phyloP scores from a whole-genome alignment of 306 rosid genomes.

The Abrus pulchellus region DNA sequence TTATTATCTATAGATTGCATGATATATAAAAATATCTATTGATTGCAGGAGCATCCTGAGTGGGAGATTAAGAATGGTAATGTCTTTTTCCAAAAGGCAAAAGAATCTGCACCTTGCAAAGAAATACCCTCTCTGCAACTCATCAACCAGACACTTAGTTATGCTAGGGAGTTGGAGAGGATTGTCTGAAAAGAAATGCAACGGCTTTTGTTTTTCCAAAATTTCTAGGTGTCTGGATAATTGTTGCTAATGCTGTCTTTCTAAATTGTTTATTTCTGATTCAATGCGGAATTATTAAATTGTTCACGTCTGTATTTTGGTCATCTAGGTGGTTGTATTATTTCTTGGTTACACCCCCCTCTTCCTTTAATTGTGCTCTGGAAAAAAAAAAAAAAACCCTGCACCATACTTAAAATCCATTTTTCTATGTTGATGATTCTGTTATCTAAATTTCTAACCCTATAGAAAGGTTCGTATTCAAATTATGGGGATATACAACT shows the following conservation, averaged over 20 bases:
- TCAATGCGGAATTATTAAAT: conserved; percentile 41
- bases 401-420: not conserved
- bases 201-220: conserved; percentile 43
- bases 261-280: conserved; percentile 37
- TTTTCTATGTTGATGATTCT: conserved; percentile 5
- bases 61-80: conserved; percentile 81
- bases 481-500: not conserved
- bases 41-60: conserved; percentile 87
- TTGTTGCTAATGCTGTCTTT: conserved; percentile 39
- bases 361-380: not conserved
- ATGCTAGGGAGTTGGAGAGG: conserved; percentile 99
- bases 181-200: conserved; percentile 67
- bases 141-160: conserved; percentile 98
- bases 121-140: conserved; percentile 97
- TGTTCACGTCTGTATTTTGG: conserved; percentile 35
- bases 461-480: not conserved
- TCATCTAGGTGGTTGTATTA: conserved; percentile 35
- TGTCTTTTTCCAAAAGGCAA: conserved; percentile 84
- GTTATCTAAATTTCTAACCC: not conserved
- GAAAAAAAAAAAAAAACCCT: not conserved
- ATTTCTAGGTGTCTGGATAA: conserved; percentile 26
- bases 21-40: not conserved
- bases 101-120: conserved; percentile 95
- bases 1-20: conserved; percentile 46
- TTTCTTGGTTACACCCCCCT: not conserved